Base-by-base conservation (phyloP, 2,329 filamentous ascomycete genomes). In the Fusarium goolgardi region DNA sequence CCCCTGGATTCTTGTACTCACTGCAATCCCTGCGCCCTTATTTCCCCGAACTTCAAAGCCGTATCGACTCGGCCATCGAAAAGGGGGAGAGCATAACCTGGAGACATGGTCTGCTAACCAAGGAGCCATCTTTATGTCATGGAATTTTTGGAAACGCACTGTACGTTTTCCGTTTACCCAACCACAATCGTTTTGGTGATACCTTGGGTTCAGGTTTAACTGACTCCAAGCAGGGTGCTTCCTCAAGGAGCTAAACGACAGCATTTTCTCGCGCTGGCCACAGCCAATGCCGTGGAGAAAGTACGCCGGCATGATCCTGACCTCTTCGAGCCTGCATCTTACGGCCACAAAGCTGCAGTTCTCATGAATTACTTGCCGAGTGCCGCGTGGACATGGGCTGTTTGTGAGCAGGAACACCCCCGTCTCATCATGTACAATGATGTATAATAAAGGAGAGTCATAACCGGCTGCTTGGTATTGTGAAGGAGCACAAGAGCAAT, bases 61-160 rank as follows among this genome's bases (percentile, higher is more conserved):
- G 82, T 45, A 88, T 90, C 57, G 83, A 86, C 23, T 75, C 71
- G 25, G 84, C 85, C 2, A 81, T 90, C 18, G 75, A 71, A 10
- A 84, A 81, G 50, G 86, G 83, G 4, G 79, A 84, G 55, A 81
- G 81, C 18, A 83, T 86, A 55, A 81, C 86, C 25, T 85, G 85
- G 82, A 81, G 84, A 64, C 81, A 85, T 44, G 88, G 88, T 0
- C 73, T 90, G 13, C 77, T 91, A 64, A 88, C 81, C 13, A 91
- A 91, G 67, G 85, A 88, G 70, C 87, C 88, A 2, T 90, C 86
- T 71, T 74, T 91, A 35, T 91, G 89, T 71, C 88, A 91, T 71
- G 86, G 89, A 0, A 86, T 90, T 29, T 82, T 86, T 16, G 87
- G 89, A 10, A 91, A 91, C 72, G 86, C 88, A 18, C 77, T 91